Evolutionary conservation across 148 eudicot species (phyloP).

Genomic region (Amaranthus hypochondriacus): DNA sequence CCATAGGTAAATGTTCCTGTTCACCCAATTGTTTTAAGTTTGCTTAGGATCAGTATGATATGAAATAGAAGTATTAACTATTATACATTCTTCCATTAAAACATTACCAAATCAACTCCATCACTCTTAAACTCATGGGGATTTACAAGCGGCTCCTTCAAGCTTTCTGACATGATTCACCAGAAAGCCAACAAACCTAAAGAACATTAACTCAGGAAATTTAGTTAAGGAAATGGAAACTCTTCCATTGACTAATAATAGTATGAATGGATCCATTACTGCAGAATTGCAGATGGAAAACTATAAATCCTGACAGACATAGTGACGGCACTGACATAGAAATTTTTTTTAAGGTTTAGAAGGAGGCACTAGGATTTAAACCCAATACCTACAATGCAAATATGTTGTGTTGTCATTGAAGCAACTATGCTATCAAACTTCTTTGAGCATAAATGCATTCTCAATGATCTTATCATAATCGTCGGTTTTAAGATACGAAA

Average conservation of each 20-base stretch:
- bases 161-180: slow-evolving; percentile 48
- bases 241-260: not conserved
- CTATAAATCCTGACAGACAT: not conserved
- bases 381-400: no score
- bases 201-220: not conserved
- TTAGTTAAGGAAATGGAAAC: not conserved
- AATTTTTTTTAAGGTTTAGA: no score
- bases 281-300: not conserved
- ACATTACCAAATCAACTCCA: slow-evolving; percentile 64
- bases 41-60: not conserved
- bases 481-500: no score
- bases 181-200: slow-evolving; percentile 20
- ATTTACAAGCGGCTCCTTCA: slow-evolving; percentile 50
- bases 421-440: no score
- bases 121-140: slow-evolving; percentile 55
- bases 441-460: no score
- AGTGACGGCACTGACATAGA: no score
- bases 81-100: not conserved
- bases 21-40: slow-evolving; percentile 14
- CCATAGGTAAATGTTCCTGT: slow-evolving; percentile 62
- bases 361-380: no score
- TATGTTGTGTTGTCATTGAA: no score
- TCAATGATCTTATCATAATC: no score
- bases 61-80: not conserved
- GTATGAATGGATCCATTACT: not conserved